Conservation (phyloP, 2,329 filamentous ascomycete species). For the Monosporascus sp. region DNA sequence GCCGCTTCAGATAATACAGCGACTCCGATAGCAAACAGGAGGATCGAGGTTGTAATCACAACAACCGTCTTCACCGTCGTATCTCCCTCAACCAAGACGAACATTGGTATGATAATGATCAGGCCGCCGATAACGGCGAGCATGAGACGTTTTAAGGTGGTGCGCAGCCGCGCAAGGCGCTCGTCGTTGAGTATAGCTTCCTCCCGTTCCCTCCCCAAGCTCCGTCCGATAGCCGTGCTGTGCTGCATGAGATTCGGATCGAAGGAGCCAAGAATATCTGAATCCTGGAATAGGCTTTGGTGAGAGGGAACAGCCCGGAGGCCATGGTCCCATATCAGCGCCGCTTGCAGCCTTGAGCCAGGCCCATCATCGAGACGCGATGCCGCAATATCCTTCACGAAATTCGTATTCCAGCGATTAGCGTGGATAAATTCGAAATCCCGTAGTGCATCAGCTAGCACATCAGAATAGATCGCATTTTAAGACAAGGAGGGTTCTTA, state of each 20-base stretch:
- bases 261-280: conserved; percentile 6
- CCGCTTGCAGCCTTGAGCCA: conserved; percentile 5
- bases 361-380: conserved; percentile 7
- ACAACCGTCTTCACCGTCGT: conserved; percentile 2
- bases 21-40: conserved; percentile 3
- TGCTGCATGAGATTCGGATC: conserved; percentile 7
- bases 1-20: conserved; percentile 5
- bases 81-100: conserved; percentile 5
- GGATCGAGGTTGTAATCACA: conserved; percentile 4
- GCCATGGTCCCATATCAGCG: conserved; percentile 4
- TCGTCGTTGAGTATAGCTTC: conserved; percentile 1
- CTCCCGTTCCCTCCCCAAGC: conserved; percentile 5
- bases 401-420: conserved; percentile 8
- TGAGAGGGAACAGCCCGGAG: conserved; percentile 4
- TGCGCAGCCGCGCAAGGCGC: background rate
- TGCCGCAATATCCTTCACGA: conserved; percentile 8
- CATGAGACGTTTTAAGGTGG: conserved; percentile 2
- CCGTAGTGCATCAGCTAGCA: conserved; percentile 3
- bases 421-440: conserved; percentile 9
- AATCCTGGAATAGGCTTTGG: conserved; percentile 5
- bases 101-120: conserved; percentile 9
- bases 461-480: background rate
- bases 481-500: background rate
- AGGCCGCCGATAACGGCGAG: conserved; percentile 7
- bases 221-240: conserved; percentile 5